Conservation (phyloP, 2,329 filamentous ascomycete genomes). For the Aureobasidium sp. region DNA sequence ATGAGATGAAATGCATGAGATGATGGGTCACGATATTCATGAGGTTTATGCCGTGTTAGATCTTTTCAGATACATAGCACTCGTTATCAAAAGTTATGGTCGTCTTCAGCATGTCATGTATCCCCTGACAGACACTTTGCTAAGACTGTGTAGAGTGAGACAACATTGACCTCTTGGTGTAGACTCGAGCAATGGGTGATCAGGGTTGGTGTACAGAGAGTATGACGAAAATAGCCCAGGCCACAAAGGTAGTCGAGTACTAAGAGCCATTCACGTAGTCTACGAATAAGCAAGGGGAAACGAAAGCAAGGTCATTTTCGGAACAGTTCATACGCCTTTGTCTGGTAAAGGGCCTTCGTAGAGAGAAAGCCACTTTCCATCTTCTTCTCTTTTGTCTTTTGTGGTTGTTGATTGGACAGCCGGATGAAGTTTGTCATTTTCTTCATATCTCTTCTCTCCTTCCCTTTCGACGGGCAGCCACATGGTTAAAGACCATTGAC, state of each 20-base stretch:
- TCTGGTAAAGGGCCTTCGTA: neutral
- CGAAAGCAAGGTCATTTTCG: neutral
- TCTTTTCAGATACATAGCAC: neutral
- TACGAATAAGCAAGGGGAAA: neutral
- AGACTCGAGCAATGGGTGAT: too few relatives aligned
- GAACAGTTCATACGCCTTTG: constrained; percentile 12
- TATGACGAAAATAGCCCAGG: neutral
- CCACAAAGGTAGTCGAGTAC: neutral
- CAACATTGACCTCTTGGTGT: too few relatives aligned
- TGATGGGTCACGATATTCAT: neutral
- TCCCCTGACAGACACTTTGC: too few relatives aligned
- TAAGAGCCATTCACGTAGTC: neutral
- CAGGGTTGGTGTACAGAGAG: neutral
- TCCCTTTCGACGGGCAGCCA: neutral
- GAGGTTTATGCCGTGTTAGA: neutral
- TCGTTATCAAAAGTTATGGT: neutral
- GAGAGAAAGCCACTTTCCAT: neutral
- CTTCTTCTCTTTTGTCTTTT: neutral
- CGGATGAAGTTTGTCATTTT: constrained; percentile 8
- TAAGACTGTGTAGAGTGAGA: too few relatives aligned
- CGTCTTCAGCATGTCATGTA: neutral
- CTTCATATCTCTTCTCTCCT: neutral
- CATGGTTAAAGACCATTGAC: neutral
- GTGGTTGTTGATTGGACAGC: neutral
- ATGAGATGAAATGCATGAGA: neutral